phyloP scores from a whole-genome alignment of 805 yeast species.

The Starmerella kuoi region DNA sequence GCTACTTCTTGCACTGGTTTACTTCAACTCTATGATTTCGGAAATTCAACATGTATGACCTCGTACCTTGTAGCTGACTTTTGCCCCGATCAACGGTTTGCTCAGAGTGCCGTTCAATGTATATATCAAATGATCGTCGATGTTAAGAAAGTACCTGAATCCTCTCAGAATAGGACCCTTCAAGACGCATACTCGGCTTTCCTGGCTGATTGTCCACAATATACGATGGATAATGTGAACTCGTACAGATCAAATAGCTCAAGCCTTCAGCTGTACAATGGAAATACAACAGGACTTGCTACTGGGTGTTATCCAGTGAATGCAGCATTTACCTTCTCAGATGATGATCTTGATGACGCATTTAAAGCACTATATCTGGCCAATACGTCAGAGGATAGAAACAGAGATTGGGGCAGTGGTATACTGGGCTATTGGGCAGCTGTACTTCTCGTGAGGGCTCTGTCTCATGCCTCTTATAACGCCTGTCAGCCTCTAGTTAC shows the following conservation, averaged over 20 bases:
- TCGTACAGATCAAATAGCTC: background rate
- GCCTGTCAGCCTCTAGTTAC: conserved; percentile 3
- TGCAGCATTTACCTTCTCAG: conserved; percentile 8
- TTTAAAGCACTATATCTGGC: background rate
- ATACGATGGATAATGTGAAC: conserved; percentile 2
- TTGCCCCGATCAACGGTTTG: conserved; percentile 6
- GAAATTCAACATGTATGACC: background rate
- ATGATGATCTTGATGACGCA: conserved; percentile 7
- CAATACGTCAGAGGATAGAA: background rate
- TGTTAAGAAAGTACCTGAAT: conserved; percentile 6
- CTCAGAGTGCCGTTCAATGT: conserved; percentile 10
- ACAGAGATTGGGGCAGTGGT: conserved; percentile 11
- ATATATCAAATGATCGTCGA: conserved; percentile 6
- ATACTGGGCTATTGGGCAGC: conserved; percentile 20
- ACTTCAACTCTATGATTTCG: conserved; percentile 7
- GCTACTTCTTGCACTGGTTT: conserved; percentile 6
- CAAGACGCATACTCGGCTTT: conserved; percentile 2
- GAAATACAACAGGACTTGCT: background rate
- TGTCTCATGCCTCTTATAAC: conserved; percentile 1
- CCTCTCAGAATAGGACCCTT: background rate
- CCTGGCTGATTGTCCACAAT: background rate
- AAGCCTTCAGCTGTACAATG: conserved; percentile 3
- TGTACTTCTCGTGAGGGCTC: conserved; percentile 4
- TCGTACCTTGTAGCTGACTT: background rate
- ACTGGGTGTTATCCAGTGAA: conserved; percentile 12